Base-by-base conservation (phyloP, 1,284 basidiomycete genomes). In the Cryptococcus depauperatus region DNA sequence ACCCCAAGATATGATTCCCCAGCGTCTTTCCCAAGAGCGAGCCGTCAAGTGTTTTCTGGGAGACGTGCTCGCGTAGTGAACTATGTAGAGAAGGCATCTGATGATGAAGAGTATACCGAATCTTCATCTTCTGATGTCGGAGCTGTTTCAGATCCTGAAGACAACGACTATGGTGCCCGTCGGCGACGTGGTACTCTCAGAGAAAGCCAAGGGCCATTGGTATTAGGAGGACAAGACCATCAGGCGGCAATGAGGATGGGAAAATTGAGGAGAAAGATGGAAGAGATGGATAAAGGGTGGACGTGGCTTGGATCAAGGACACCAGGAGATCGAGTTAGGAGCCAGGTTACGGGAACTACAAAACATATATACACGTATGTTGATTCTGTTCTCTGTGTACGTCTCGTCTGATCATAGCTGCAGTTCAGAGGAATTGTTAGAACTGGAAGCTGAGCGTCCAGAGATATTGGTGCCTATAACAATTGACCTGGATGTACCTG, bases 271-370 rank as follows among this genome's bases (percentile, higher is more conserved):
- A 73, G 74, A 43, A 59, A 55, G 43, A 58, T 55, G 44, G 62
- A 68, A 32, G 58, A 61, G 50, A 49, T 62, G 46, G 39, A 41
- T 16, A 51, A 83, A 42, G 86, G 88, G 41, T 85, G 87, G 73
- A 89, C 82, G 55, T 96, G 92, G 72, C 73, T 97, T 37, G 93
- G 92, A 1, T 76, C 81, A 72, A 76, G 90, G 2, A 86, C 88
- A 2, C 90, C 92, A 0, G 76, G 81, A 5, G 80, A 81, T 52
- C 84, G 85, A 58, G 83, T 96, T 53, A 78, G 77, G 37, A 64
- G 82, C 19, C 77, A 78, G 46, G 67, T 71, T 1, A 78, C 82
- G 10, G 71, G 69, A 14, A 73, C 76, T 8, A 85, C 85, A 1
- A 74, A 74, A 44, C 81, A 90, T 66, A 75, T 77, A 47, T 83